phyloP scores from a whole-genome alignment of 2,329 filamentous ascomycete species.

The Colletotrichum neosansevieriae region DNA sequence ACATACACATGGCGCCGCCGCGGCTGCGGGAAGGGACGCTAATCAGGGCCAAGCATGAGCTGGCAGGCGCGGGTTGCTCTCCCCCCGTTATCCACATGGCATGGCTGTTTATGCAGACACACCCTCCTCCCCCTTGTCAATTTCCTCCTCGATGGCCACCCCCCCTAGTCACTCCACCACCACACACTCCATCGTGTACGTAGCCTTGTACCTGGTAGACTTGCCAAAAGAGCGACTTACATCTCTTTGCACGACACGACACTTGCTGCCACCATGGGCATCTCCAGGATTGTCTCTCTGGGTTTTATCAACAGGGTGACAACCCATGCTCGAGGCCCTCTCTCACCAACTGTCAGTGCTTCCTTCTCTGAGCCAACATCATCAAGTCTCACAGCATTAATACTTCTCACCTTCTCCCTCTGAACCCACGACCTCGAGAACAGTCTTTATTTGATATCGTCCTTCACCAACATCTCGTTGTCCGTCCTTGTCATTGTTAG shows the following conservation, averaged over 20 bases:
- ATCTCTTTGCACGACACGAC: constrained; percentile 24
- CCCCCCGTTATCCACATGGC: constrained; percentile 38
- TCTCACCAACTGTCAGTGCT: constrained; percentile 9
- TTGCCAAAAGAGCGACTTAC: constrained; percentile 27
- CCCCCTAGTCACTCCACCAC: neutral
- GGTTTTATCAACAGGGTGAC: constrained; percentile 34
- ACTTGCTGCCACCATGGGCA: constrained; percentile 12
- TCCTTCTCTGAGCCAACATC: constrained; percentile 18
- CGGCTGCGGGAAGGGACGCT: constrained; percentile 33
- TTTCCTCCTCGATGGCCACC: constrained; percentile 17
- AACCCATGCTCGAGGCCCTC: constrained; percentile 30
- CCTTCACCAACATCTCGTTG: neutral
- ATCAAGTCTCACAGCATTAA: constrained; percentile 28
- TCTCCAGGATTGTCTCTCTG: constrained; percentile 9
- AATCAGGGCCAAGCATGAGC: constrained; percentile 32
- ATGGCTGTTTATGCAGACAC: constrained; percentile 4
- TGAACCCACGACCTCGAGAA: constrained; percentile 5
- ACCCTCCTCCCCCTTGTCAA: neutral
- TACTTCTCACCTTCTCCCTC: constrained; percentile 9
- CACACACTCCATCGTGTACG: constrained; percentile 10
- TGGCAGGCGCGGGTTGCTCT: constrained; percentile 37
- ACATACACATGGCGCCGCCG: constrained; percentile 39
- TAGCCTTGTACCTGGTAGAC: constrained; percentile 23
- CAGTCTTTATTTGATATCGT: constrained; percentile 18
- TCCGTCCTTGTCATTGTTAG: constrained; percentile 10